Evolutionary conservation across 441 rosid genomes (phyloP).

Genomic region (Corymbia calophylla): DNA sequence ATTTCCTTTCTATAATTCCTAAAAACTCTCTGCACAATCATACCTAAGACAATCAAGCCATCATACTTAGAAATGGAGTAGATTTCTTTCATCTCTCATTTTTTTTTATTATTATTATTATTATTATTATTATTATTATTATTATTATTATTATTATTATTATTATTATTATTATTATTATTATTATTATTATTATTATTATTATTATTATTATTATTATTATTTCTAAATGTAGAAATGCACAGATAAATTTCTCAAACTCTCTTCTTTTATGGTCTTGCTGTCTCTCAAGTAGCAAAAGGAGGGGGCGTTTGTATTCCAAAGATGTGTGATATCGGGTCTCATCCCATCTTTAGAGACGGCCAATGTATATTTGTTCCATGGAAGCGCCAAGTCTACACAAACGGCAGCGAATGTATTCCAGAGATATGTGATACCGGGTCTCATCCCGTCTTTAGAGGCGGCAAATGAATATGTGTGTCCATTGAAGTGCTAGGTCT

Average conservation of each 20-base stretch:
- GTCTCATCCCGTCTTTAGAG: neutral
- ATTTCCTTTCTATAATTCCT: neutral
- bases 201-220: no score
- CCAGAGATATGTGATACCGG: neutral
- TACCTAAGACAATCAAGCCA: neutral
- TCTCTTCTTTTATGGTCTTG: neutral
- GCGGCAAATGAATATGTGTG: no score
- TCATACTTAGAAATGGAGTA: neutral
- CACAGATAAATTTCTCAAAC: neutral
- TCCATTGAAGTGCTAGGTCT: neutral
- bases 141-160: no score
- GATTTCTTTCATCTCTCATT: neutral
- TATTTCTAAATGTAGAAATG: neutral
- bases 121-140: no score
- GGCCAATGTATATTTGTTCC: neutral
- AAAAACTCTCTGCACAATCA: neutral
- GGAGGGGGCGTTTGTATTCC: neutral
- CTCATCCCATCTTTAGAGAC: neutral
- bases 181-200: no score
- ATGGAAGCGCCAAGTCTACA: no score
- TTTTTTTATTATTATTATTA: no score
- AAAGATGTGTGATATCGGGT: neutral
- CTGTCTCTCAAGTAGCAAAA: neutral
- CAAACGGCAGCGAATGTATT: no score
- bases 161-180: no score